Conservation (phyloP, 2,329 filamentous ascomycete genomes). For the Verticillium klebahnii region DNA sequence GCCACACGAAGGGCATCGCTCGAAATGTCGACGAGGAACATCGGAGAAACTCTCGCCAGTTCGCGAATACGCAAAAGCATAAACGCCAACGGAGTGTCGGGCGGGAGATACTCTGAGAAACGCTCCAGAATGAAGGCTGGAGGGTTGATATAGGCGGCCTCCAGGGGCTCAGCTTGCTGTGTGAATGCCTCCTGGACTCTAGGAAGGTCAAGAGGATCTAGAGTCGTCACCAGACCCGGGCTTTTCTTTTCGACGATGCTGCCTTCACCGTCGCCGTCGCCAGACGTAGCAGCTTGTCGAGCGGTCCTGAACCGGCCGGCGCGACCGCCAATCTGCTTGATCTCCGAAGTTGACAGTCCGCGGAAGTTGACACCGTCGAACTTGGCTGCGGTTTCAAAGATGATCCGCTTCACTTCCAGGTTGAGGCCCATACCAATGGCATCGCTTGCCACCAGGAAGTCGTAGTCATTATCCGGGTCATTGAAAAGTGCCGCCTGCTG, state of each 20-base stretch:
- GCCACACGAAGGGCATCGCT: slow-evolving; percentile 60
- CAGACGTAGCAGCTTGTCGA: slow-evolving; percentile 39
- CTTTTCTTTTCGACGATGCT: slow-evolving; percentile 4
- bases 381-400: slow-evolving; percentile 78
- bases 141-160: slow-evolving; percentile 68
- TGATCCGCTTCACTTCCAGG: slow-evolving; percentile 81
- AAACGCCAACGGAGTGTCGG: slow-evolving; percentile 75
- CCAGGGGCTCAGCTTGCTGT: slow-evolving; percentile 60
- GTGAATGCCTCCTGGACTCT: slow-evolving; percentile 60
- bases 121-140: slow-evolving; percentile 66
- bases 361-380: slow-evolving; percentile 56
- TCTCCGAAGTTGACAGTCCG: slow-evolving; percentile 64
- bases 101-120: slow-evolving; percentile 79
- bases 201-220: slow-evolving; percentile 65
- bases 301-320: slow-evolving; percentile 83
- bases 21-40: slow-evolving; percentile 63
- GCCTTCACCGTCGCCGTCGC: slow-evolving; percentile 7
- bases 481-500: slow-evolving; percentile 93
- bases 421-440: slow-evolving; percentile 98
- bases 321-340: slow-evolving; percentile 93
- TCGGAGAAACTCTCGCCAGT: slow-evolving; percentile 56
- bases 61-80: slow-evolving; percentile 73
- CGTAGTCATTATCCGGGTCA: slow-evolving; percentile 91
- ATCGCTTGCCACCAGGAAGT: slow-evolving; percentile 89
- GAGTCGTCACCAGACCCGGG: slow-evolving; percentile 69